Evolutionary conservation across 306 rosid genomes (phyloP), one percentile per base, ranked within the genome.

Genomic region (Oemleria cerasiformis): DNA sequence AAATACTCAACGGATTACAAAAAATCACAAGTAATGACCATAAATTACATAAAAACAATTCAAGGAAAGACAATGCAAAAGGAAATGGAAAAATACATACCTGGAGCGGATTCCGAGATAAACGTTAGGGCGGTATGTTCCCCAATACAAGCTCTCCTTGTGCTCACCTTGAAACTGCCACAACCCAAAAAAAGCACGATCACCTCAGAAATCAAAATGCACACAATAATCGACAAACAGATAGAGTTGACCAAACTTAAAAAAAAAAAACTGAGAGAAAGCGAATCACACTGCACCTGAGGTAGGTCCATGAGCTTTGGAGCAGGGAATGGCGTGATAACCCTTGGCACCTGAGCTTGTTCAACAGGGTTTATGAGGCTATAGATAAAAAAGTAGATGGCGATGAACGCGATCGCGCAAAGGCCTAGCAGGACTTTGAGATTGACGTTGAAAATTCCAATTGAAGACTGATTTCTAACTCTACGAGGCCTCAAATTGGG

Each of bases 91-190:
- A 70, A 17, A 25, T 30, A 20, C 67, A 67, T 73, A 91, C 98
- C 98, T 91, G 16, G 98, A 90, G 48, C 98, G 92, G 75, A 94
- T 76, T 76, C 98, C 98, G 8, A 94, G 85, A 81, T 94, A 94
- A 5, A 81, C 84, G 54, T 91, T 94, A 34, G 98, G 98, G 20
- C 98, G 97, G 82, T 91, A 91, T 11, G 98, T 94, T 80, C 98
- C 98, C 97, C 98, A 94, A 50, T 91, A 91, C 92, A 94, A 75
- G 78, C 92, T 91, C 86, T 94, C 99, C 84, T 76, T 87, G 73
- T 94, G 99, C 82, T 85, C 82, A 21, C 97, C 99, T 83, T 91
- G 95, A 87, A 94, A 94, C 99, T 94, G 87, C 70, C 23, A 73
- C 43, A 30, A 49, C 41, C 70, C 7, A 5, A 11, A 30, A 48